Base-by-base conservation (phyloP, 495 filamentous ascomycete genomes). In the Hyaloscypha finlandica region DNA sequence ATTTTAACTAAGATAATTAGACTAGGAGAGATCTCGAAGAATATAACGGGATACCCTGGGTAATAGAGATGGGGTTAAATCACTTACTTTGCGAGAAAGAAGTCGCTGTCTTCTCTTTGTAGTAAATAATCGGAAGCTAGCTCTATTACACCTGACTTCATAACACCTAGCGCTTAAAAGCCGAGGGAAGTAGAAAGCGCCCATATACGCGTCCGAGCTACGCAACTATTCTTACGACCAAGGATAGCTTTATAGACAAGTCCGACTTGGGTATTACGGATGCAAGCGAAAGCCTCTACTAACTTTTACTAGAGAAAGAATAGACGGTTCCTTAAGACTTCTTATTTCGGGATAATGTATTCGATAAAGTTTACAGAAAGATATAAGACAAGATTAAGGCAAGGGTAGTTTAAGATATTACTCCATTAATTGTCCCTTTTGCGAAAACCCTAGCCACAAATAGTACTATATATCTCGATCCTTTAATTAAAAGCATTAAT, bases 161-260 rank as follows among this genome's bases (percentile, higher is more conserved):
- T 16, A 6, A 81, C 72, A 33, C 69, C 77, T 29, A 81, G 79
- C 73, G 76, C 80, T 68, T 59, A 80, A 68, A 76, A 73, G 72
- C 77, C 74, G 59, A 74, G 78, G 48, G 57, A 64, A 52, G 61
- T 35, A 20, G 79, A 81, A 70, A 83, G 79, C 66, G 69, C 73
- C 74, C 67, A 31, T 84, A 85, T 61, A 37, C 65, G 63, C 66
- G 74, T 64, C 60, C 71, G 42, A 59, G 69, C 11, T 83, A 81
- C 61, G 51, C 61, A 19, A 70, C 54, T 4, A 31, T 77, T 9
- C 80, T 82, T 60, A 66, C 29, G 11, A 74, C 73, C n/a, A 77
- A 77, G 39, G 77, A 76, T 22, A 78, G 76, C 66, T 83, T 75
- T 59, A 81, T 82, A 77, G 16, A 58, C 8, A 59, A 77, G 58